Base-by-base conservation (phyloP, 1,139 yeast species). In the Suhomyces bribrorum region DNA sequence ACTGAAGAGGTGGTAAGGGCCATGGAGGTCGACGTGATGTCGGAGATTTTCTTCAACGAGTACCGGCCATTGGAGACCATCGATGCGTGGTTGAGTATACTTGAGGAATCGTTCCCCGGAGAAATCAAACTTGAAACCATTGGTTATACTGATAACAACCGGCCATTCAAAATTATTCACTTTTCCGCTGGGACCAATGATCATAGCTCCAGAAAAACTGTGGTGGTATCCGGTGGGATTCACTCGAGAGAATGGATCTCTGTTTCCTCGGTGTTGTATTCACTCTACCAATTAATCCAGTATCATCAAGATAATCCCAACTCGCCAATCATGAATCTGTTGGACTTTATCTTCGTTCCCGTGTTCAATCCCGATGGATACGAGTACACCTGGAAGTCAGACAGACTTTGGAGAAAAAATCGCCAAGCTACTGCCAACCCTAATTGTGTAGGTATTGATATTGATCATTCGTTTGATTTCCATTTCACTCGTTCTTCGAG, bases 181-280 rank as follows among this genome's bases (percentile, higher is more conserved):
- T 58, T 87, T 23, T 67, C 80, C 2, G 72, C 76, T 3, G 61
- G 60, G 9, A 71, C 66, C n/a, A 50, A 59, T 26, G 69, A 73
- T 24, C 82, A 79, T 34, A 49, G 53, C 14, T 66, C 71, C 14
- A 75, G 78, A 52, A 82, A 80, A 54, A 85, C 94, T 0, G 74
- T 89, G 34, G 85, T 88, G 1, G 69, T 89, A 11, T 80, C 92
- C 0, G 90, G 92, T 14, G 96, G 96, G 1, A 74, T 84, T 2
- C 96, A 89, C 61, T 94, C 96, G 0, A 73, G 97, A 34, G 97
- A 89, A 61, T 89, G 97, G 97, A 75, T 88, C 14, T 78, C 90
- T 20, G 79, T 83, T 4, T 77, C 90, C 7, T 73, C 92, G 0
- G 82, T 79, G 1, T 75, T 87, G 44, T 86, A 76, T 57, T 62